A percentile compares a stretch with the other conserved stretches of the same genome.
Evolutionary conservation across 164 flowering plant species (phyloP).

Genomic region (Vitis rotundifolia): DNA sequence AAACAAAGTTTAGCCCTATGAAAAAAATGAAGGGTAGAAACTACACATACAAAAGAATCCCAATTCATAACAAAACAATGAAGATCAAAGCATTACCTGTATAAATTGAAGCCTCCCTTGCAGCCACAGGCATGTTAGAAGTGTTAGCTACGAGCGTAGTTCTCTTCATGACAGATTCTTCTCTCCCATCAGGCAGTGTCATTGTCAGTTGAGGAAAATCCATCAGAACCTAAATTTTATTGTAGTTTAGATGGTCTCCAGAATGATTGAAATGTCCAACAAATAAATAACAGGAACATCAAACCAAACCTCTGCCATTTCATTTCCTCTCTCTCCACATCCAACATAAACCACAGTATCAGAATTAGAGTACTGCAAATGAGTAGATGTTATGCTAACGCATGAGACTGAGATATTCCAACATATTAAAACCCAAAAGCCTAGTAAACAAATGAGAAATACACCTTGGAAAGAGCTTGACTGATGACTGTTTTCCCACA

Average conservation of each 20-base stretch:
- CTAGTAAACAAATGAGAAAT: neutral
- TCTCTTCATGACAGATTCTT: slow-evolving; percentile 99
- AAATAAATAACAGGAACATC: slow-evolving; percentile 6
- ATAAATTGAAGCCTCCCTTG: slow-evolving; percentile 99
- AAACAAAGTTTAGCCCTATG: too few species aligned
- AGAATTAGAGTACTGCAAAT: slow-evolving; percentile 92
- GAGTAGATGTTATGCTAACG: too few species aligned
- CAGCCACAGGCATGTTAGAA: slow-evolving; percentile 99
- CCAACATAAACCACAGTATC: slow-evolving; percentile 99
- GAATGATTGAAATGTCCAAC: neutral
- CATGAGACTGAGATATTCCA: too few species aligned
- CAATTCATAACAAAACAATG: too few species aligned
- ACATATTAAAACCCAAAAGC: neutral
- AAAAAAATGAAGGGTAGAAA: too few species aligned
- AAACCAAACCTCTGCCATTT: slow-evolving; percentile 94
- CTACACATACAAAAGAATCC: too few species aligned
- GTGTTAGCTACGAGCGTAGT: slow-evolving; percentile 99
- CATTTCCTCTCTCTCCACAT: slow-evolving; percentile 99
- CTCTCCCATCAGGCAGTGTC: slow-evolving; percentile 99
- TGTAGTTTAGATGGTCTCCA: neutral
- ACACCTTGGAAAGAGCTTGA: slow-evolving; percentile 99
- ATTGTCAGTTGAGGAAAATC: slow-evolving; percentile 99
- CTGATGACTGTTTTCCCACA: slow-evolving; percentile 99
- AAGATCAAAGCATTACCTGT: slow-evolving; percentile 53
- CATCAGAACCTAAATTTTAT: slow-evolving; percentile 79